Conservation (phyloP, 2,329 filamentous ascomycete species). For the Ophiosphaerella narmari region DNA sequence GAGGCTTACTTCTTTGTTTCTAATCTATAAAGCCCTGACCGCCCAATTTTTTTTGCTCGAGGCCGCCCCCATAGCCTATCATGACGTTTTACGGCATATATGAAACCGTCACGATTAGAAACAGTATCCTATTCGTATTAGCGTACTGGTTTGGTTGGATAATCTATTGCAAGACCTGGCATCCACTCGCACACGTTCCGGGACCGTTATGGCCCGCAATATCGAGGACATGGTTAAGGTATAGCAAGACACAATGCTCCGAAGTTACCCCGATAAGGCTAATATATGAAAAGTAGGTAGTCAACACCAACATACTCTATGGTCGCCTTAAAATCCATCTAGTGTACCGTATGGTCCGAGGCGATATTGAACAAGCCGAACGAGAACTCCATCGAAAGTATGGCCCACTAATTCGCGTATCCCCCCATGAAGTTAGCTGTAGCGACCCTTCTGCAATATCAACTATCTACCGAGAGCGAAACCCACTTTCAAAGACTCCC, state of each 20-base stretch:
- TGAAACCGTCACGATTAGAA: not conserved
- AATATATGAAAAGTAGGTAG: not conserved
- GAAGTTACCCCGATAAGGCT: not conserved
- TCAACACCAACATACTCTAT: no score
- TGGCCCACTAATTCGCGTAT: slow-evolving; percentile 17
- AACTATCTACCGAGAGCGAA: slow-evolving; percentile 18
- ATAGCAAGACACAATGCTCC: not conserved
- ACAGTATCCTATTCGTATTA: not conserved
- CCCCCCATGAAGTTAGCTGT: slow-evolving; percentile 24
- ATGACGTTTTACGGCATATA: not conserved
- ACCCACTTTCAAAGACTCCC: slow-evolving; percentile 17
- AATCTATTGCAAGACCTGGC: slow-evolving; percentile 8
- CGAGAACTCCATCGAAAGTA: slow-evolving; percentile 11
- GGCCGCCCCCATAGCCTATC: not conserved
- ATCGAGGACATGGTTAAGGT: slow-evolving; percentile 9
- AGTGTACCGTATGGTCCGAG: not conserved
- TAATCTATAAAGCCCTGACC: no score
- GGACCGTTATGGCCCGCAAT: slow-evolving; percentile 10
- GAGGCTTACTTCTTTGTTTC: no score
- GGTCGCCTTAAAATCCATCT: not conserved
- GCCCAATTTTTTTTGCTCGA: no score
- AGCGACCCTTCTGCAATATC: slow-evolving; percentile 13
- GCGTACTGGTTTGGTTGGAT: slow-evolving; percentile 4
- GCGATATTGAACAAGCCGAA: slow-evolving; percentile 10
- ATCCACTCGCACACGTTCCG: slow-evolving; percentile 11